These are phyloP conservation scores for Croton laevigatus DNA, from an alignment of 441 rosid genomes.

Conservation along the genomic window DNA sequence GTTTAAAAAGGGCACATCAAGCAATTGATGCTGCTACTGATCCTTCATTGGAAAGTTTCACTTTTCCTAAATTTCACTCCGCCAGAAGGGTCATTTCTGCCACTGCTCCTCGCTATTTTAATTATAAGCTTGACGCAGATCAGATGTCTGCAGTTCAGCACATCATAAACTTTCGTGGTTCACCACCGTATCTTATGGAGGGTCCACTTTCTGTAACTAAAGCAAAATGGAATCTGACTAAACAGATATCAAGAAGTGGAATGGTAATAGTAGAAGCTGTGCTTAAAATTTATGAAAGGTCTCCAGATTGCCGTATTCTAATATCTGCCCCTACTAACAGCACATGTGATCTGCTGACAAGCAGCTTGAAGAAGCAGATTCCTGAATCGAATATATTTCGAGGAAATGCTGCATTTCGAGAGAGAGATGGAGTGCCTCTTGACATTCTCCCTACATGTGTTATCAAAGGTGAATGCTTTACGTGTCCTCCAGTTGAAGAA, in stretches of 20 bases:
- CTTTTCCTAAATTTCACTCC: conserved; percentile 32
- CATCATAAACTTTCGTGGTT: conserved; percentile 26
- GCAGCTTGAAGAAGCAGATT: conserved; percentile 30
- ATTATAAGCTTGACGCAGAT: conserved; percentile 12
- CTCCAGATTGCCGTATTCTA: conserved; percentile 23
- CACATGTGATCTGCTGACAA: conserved; percentile 37
- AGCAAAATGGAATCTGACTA: not conserved
- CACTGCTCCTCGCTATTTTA: not conserved
- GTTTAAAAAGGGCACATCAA: conserved; percentile 44
- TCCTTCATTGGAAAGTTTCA: conserved; percentile 25
- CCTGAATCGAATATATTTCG: conserved; percentile 32
- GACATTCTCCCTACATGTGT: conserved; percentile 36
- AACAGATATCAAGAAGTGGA: conserved; percentile 29
- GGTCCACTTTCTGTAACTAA: conserved; percentile 28
- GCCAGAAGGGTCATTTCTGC: not conserved
- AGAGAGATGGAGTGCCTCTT: conserved; percentile 25
- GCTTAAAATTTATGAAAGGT: conserved; percentile 20
- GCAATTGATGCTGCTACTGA: conserved; percentile 35
- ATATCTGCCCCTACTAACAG: conserved; percentile 36
- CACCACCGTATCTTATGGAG: conserved; percentile 36
- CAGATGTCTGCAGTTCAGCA: conserved; percentile 20
- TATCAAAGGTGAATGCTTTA: conserved; percentile 31
- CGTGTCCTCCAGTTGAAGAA: conserved; percentile 34
- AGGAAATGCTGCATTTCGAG: conserved; percentile 50
- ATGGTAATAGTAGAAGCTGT: conserved; percentile 29